A percentile compares a stretch with the other conserved stretches of the same genome.
These are phyloP conservation scores for Lentinula sp. DNA, from an alignment of 768 basidiomycete genomes.

Conservation along the genomic window DNA sequence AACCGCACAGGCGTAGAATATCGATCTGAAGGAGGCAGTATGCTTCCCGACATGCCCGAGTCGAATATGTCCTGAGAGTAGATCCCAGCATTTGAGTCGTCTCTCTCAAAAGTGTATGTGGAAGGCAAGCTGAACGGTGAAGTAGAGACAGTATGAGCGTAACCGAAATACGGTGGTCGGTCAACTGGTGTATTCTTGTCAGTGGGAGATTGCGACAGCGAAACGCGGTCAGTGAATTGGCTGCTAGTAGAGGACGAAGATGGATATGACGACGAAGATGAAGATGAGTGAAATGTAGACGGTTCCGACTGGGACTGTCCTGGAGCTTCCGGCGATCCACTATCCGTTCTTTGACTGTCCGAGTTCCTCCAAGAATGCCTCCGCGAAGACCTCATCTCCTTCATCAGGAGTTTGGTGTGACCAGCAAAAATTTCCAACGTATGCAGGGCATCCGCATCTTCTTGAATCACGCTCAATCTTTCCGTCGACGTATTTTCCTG, in stretches of 20 bases:
- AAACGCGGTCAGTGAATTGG: neutral
- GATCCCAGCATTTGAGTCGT: neutral
- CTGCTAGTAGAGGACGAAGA: neutral
- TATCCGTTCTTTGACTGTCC: neutral
- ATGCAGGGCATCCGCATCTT: neutral
- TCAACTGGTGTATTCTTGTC: neutral
- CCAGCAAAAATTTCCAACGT: neutral
- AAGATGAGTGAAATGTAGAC: neutral
- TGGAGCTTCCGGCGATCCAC: neutral
- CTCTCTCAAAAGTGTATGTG: neutral
- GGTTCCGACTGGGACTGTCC: neutral
- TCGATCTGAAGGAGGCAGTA: neutral
- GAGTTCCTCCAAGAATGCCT: neutral
- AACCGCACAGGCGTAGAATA: neutral
- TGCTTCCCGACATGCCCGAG: neutral
- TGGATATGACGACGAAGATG: neutral
- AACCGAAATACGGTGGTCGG: neutral
- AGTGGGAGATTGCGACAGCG: neutral
- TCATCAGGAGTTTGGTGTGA: neutral
- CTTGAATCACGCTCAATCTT: neutral
- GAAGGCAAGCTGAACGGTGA: neutral
- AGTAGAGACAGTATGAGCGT: neutral
- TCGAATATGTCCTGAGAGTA: neutral
- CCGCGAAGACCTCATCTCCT: neutral
- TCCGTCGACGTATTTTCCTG: neutral